These are phyloP conservation scores for Aspergillus novoparasiticus DNA, from an alignment of 2,329 filamentous ascomycete species.

Conservation along the genomic window DNA sequence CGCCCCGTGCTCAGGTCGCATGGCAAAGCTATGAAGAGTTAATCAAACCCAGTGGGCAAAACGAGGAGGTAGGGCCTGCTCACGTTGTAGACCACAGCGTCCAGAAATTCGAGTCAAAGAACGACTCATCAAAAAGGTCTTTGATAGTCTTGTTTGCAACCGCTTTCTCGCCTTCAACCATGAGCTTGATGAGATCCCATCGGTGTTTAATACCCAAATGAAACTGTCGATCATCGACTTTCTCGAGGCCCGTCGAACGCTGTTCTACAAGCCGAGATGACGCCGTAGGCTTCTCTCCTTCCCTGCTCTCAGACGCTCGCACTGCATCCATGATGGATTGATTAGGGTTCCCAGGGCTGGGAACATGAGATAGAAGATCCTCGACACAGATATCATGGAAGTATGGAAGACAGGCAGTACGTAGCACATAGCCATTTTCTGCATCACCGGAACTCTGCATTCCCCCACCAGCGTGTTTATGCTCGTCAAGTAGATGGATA, in stretches of 20 bases:
- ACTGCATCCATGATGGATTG: slow-evolving; percentile 13
- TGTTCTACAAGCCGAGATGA: slow-evolving; percentile 6
- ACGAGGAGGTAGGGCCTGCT: slow-evolving; percentile 2
- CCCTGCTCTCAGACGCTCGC: not conserved
- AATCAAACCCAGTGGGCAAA: no score
- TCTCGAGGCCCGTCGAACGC: slow-evolving; percentile 1
- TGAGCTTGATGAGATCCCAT: slow-evolving; percentile 18
- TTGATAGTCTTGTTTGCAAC: slow-evolving; percentile 32
- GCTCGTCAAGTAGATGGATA: slow-evolving; percentile 40
- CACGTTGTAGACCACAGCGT: slow-evolving; percentile 27
- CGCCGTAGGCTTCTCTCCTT: not conserved
- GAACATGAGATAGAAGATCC: slow-evolving; percentile 36
- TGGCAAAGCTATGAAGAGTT: slow-evolving; percentile 2
- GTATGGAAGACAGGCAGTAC: slow-evolving; percentile 37
- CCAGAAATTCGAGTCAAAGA: slow-evolving; percentile 29
- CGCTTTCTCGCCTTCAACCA: slow-evolving; percentile 22
- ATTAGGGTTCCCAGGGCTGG: slow-evolving; percentile 11
- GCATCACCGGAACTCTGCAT: slow-evolving; percentile 31
- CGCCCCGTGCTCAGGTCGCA: slow-evolving; percentile 27
- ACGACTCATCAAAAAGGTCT: slow-evolving; percentile 25
- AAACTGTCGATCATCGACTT: slow-evolving; percentile 8
- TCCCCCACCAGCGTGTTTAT: slow-evolving; percentile 34
- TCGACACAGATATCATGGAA: slow-evolving; percentile 39
- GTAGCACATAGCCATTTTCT: slow-evolving; percentile 38
- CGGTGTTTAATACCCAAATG: slow-evolving; percentile 19